Evolutionary conservation across 225 moss, liverwort and hornwort genomes (phyloP).

Genomic region (Pseudoscleropodium purum): DNA sequence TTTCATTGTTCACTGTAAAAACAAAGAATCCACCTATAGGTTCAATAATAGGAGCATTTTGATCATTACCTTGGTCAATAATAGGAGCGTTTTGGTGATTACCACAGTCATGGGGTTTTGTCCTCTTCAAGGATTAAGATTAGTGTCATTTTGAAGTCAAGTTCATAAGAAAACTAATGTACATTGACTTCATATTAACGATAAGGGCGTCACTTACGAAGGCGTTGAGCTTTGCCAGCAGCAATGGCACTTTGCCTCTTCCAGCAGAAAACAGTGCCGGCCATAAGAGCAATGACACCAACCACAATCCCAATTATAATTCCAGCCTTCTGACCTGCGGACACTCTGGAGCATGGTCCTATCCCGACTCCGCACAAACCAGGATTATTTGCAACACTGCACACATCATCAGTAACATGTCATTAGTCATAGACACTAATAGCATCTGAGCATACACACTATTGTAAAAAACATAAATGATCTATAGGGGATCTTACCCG

Average conservation of each 20-base stretch:
- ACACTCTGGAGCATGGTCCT: constrained; percentile 38
- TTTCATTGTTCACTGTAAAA: too few relatives aligned
- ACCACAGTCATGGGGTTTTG: too few relatives aligned
- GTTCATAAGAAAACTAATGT: background rate
- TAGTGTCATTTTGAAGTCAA: background rate
- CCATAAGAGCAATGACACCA: constrained; percentile 2
- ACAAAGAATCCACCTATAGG: too few relatives aligned
- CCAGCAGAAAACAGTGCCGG: constrained; percentile 5
- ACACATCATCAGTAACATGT: background rate
- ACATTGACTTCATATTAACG: background rate
- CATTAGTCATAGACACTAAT: background rate
- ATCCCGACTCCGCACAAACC: constrained; percentile 73
- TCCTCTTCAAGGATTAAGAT: background rate
- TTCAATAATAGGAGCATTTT: too few relatives aligned
- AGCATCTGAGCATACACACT: background rate
- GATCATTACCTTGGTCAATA: too few relatives aligned
- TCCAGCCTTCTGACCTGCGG: constrained; percentile 38
- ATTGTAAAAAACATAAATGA: background rate
- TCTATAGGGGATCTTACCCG: fast-evolving
- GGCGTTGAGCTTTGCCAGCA: constrained; percentile 29
- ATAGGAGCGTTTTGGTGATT: too few relatives aligned
- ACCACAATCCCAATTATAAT: constrained; percentile 23
- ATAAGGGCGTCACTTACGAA: constrained; percentile 20
- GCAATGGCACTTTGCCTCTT: constrained; percentile 4
- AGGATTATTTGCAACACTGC: constrained; percentile 72